Evolutionary conservation across 371 early-diverging fungal species (phyloP).

Genomic region (Lichtheimia corymbifera): DNA sequence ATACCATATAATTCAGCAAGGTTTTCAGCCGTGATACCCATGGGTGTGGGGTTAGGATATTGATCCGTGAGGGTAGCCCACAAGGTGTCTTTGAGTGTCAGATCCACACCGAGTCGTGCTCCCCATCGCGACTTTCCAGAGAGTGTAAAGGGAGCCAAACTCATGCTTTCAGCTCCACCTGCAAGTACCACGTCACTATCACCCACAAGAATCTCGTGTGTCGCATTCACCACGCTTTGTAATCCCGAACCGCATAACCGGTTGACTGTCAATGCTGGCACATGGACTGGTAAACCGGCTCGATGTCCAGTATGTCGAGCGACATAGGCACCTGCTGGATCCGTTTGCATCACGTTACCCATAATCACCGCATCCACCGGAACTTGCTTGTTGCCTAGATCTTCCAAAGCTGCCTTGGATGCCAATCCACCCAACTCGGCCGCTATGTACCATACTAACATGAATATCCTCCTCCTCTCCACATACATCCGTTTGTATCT

Average conservation of each 20-base stretch:
- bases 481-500: no score
- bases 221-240: conserved; percentile 90
- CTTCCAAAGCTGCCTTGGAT: conserved; percentile 83
- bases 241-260: conserved; percentile 96
- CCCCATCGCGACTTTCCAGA: conserved; percentile 80
- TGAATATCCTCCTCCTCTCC: neutral
- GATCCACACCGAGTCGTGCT: conserved; percentile 84
- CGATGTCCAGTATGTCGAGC: conserved; percentile 94
- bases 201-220: conserved; percentile 85
- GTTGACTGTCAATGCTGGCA: conserved; percentile 92
- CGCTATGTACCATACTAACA: conserved; percentile 44
- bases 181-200: conserved; percentile 87
- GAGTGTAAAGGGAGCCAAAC: conserved; percentile 85
- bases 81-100: conserved; percentile 85
- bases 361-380: conserved; percentile 90
- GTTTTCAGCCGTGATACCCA: conserved; percentile 98
- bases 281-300: conserved; percentile 77
- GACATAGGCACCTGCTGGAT: conserved; percentile 81
- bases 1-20: conserved; percentile 85
- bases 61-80: conserved; percentile 87
- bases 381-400: conserved; percentile 63
- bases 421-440: conserved; percentile 92
- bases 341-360: conserved; percentile 94
- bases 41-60: conserved; percentile 83
- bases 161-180: conserved; percentile 95